These are phyloP conservation scores for Jackrogersella minutella DNA, from an alignment of 495 filamentous ascomycete species.

Conservation along the genomic window DNA sequence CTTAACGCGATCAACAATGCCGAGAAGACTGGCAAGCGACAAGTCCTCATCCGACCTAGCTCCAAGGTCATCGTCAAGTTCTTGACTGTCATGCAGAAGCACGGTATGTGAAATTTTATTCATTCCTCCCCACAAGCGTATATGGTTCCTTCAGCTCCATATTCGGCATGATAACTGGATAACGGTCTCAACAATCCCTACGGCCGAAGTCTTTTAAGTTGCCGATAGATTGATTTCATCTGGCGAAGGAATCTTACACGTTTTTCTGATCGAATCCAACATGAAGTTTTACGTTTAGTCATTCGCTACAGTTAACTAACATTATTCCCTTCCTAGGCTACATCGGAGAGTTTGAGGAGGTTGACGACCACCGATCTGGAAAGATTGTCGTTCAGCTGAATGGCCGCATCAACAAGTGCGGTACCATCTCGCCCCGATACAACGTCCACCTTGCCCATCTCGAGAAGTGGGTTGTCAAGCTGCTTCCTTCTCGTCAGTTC, in stretches of 20 bases:
- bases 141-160: background rate
- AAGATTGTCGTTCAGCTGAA: conserved; percentile 47
- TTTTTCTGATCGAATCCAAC: conserved; percentile 68
- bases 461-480: conserved; percentile 99
- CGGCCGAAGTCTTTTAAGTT: conserved; percentile 98
- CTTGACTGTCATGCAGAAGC: conserved; percentile 96
- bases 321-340: conserved; percentile 70
- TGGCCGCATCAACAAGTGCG: conserved; percentile 96
- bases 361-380: conserved; percentile 96
- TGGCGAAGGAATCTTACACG: conserved; percentile 89
- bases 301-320: conserved; percentile 81
- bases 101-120: conserved; percentile 74
- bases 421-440: conserved; percentile 98
- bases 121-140: too few relatives aligned
- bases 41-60: conserved; percentile 93
- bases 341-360: conserved; percentile 99
- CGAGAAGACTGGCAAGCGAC: conserved; percentile 98
- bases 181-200: conserved; percentile 78
- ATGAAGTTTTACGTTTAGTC: conserved; percentile 88
- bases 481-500: conserved; percentile 98
- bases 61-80: conserved; percentile 99
- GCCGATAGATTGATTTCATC: conserved; percentile 80
- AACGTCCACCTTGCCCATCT: conserved; percentile 96
- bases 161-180: conserved; percentile 99
- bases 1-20: conserved; percentile 99